These are phyloP conservation scores for Skeletonema marinoi DNA, from an alignment of 108 stramenopile genomes.

Conservation along the genomic window DNA sequence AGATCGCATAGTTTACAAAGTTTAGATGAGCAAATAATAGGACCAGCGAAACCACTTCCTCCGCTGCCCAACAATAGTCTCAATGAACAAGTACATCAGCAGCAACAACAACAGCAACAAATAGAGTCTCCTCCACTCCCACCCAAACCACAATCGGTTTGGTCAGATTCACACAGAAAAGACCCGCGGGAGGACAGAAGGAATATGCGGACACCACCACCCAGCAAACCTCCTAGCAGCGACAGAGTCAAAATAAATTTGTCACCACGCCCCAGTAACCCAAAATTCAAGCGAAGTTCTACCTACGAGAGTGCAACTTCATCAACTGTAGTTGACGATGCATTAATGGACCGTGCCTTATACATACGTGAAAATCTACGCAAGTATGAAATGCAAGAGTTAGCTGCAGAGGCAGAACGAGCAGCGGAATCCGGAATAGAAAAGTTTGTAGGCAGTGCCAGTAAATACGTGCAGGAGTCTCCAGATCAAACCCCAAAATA, in stretches of 20 bases:
- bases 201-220: background rate
- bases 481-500: background rate
- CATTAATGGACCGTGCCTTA: constrained; percentile 34
- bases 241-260: background rate
- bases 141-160: background rate
- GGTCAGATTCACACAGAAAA: constrained; percentile 6
- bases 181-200: background rate
- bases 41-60: background rate
- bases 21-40: background rate
- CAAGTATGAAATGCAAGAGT: constrained; percentile 39
- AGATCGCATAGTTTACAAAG: background rate
- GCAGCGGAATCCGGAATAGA: constrained; percentile 48
- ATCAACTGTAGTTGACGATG: constrained; percentile 22
- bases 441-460: constrained; percentile 43
- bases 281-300: constrained; percentile 7
- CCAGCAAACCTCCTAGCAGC: background rate
- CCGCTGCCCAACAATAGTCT: background rate
- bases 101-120: background rate
- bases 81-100: background rate
- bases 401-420: constrained; percentile 47
- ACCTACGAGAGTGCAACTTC: background rate
- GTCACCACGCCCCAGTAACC: background rate
- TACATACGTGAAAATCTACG: constrained; percentile 35
- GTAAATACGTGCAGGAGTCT: constrained; percentile 27
- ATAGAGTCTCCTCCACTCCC: background rate